Conservation (phyloP, 805 yeast genomes). For the Kluyveromyces nonfermentans region DNA sequence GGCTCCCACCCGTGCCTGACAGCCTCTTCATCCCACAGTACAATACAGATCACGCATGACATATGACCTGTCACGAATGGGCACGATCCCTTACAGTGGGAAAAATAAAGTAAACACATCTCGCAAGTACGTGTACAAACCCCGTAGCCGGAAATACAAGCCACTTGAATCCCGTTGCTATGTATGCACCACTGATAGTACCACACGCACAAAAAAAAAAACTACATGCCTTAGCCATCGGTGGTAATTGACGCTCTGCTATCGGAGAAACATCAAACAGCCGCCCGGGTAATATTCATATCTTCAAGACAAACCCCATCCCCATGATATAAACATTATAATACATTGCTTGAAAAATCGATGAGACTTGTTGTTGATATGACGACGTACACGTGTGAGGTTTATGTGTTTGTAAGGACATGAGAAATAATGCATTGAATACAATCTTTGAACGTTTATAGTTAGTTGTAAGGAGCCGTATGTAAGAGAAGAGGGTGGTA, state of each 20-base stretch:
- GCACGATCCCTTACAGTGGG: neutral
- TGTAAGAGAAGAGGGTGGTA: neutral
- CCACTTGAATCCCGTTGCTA: neutral
- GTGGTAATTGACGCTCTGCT: no score
- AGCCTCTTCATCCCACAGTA: no score
- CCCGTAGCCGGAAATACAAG: neutral
- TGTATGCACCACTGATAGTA: no score
- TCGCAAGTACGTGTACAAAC: neutral
- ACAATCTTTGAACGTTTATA: no score
- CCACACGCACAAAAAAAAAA: no score
- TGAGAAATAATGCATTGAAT: neutral
- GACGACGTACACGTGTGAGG: neutral
- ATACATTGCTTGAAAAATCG: no score
- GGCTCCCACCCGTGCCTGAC: neutral
- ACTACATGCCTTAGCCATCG: no score
- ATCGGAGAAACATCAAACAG: no score
- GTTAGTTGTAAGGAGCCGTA: neutral
- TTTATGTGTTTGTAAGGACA: neutral
- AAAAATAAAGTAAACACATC: neutral
- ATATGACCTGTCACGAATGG: neutral
- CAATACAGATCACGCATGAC: neutral
- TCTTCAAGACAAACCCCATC: no score
- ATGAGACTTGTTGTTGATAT: no score
- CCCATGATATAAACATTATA: no score
- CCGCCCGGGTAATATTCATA: no score